Evolutionary conservation across 2,329 filamentous ascomycete species (phyloP), one percentile per base, ranked within the genome.

Genomic region (Phaeophleospora eucalypticola): DNA sequence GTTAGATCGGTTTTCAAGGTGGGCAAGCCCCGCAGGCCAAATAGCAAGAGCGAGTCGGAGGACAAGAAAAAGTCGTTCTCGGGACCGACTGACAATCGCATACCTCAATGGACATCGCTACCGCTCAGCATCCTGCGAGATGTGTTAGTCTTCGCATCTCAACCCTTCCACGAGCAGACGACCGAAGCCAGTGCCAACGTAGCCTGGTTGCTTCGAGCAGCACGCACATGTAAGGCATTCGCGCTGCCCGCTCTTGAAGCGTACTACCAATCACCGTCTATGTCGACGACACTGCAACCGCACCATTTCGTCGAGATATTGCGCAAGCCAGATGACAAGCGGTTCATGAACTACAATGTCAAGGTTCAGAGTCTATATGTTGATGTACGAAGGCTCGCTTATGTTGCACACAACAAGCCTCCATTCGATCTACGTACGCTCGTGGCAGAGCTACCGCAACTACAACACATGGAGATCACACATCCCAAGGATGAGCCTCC

Each of bases 321-420:
- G 17, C 51, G 54, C 7, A 54, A 52, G 35, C 56, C 56, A 2
- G 48, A 54, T 6, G 53, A 60, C 9, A 58, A 55, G 21, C 57
- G 58, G 3, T 59, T 61, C 41, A 63, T 70, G 52, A 82, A 86
- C 52, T 91, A 91, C 63, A 74, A 78, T 34, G 75, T 75, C 56
- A 94, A 89, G 69, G 76, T 93, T 41, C 79, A 83, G 60, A 74
- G 78, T 6, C 68, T 95, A 17, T 79, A 81, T 48, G 71, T 94
- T 39, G 83, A 93, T 59, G 81, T 84, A 9, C 77, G 74, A 32
- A 77, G 70, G 48, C 73, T 81, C 41, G 68, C 74, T 34, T 77
- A 79, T 56, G 75, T 73, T 43, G 76, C 76, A 60, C 73, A 71
- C 10, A 71, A 74, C 2, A 69, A 72, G 35, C 77, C 76, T 9